phyloP scores from a whole-genome alignment of 306 rosid genomes.

The Cercis canadensis region DNA sequence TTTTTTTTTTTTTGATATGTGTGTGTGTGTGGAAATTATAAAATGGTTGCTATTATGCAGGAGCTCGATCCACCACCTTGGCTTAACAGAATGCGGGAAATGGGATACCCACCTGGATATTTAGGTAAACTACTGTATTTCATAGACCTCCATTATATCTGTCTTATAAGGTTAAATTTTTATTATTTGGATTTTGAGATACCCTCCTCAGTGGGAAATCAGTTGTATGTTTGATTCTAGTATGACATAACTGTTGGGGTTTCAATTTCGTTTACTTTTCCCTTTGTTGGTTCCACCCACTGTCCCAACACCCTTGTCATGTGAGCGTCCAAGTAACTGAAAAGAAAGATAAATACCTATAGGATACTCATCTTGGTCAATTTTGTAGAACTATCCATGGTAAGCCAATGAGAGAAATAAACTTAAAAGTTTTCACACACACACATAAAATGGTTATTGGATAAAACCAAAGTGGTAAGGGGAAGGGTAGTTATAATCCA shows the following conservation, averaged over 20 bases:
- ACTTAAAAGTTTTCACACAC: too few relatives aligned
- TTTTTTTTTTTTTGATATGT: too few relatives aligned
- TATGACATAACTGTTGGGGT: too few relatives aligned
- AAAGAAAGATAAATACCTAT: background rate
- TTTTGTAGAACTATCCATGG: background rate
- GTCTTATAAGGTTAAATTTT: constrained; percentile 14
- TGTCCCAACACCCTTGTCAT: too few relatives aligned
- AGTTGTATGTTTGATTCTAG: background rate
- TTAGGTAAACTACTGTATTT: constrained; percentile 62
- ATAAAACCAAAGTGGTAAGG: too few relatives aligned
- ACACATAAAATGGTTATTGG: too few relatives aligned
- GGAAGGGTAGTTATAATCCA: too few relatives aligned
- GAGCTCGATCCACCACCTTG: constrained; percentile 99
- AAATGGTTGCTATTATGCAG: constrained; percentile 48
- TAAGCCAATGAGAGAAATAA: background rate
- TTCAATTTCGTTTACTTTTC: too few relatives aligned
- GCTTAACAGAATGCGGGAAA: constrained; percentile 96
- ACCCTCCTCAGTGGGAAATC: too few relatives aligned
- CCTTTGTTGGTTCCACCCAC: too few relatives aligned
- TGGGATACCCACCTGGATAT: constrained; percentile 99
- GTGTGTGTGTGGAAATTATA: background rate
- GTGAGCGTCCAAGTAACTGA: too few relatives aligned
- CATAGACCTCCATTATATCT: constrained; percentile 23
- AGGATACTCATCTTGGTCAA: background rate
- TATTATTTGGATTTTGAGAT: background rate